phyloP scores from a whole-genome alignment of 2,329 filamentous ascomycete species.

The Diplodia sapinea region DNA sequence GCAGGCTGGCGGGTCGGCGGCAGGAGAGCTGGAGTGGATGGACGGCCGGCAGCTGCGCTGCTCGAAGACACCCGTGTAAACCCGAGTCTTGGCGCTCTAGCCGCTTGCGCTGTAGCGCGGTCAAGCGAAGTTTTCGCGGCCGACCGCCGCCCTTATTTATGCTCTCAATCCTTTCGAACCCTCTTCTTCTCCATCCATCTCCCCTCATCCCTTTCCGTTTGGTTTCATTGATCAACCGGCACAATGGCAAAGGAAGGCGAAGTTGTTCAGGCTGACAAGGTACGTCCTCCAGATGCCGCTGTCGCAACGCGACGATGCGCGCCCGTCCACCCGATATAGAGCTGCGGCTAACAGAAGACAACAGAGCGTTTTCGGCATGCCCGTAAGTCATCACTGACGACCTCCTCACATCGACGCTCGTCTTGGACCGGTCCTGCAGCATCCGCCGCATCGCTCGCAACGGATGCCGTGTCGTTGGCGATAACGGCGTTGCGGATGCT shows the following conservation, averaged over 20 bases:
- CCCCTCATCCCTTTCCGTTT: constrained; percentile 44
- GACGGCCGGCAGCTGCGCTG: constrained; percentile 6
- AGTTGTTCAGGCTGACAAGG: constrained; percentile 57
- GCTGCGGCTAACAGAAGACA: constrained; percentile 22
- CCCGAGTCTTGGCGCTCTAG: neutral
- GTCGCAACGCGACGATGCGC: neutral
- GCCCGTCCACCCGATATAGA: neutral
- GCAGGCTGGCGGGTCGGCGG: constrained; percentile 15
- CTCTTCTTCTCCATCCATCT: constrained; percentile 32
- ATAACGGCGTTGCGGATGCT: constrained; percentile 35
- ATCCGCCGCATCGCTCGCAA: constrained; percentile 9
- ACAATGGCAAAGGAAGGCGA: constrained; percentile 54
- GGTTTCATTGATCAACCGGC: constrained; percentile 47
- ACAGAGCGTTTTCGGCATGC: constrained; percentile 59
- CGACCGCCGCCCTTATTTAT: constrained; percentile 25
- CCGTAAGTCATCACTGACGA: constrained; percentile 41
- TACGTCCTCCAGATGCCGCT: neutral
- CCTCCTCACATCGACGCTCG: constrained; percentile 32
- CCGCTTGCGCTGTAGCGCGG: neutral
- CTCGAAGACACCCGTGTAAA: neutral
- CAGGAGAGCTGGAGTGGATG: constrained; percentile 1
- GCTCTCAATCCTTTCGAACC: constrained; percentile 13
- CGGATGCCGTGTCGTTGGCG: constrained; percentile 8
- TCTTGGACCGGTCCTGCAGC: neutral
- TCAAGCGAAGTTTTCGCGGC: constrained; percentile 23